Base-by-base conservation (phyloP, 2,329 filamentous ascomycete species). In the Hypoxylon sp. region DNA sequence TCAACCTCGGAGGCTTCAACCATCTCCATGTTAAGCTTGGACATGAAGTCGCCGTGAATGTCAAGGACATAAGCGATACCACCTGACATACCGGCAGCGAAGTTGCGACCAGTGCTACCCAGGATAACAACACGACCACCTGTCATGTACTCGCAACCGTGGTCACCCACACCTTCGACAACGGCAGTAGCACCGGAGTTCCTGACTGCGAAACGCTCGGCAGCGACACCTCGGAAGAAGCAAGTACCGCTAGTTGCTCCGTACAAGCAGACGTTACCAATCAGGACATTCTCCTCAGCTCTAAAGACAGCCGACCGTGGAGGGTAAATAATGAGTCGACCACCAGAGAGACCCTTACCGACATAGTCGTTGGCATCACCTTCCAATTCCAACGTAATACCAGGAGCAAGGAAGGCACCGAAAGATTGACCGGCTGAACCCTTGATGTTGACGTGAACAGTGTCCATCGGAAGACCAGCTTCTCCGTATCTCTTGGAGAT, bases 131-230 rank as follows among this genome's bases (percentile, higher is more conserved):
- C 86, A 77, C 94, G 93, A 78, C 95, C 95, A 79, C 95, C 95
- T 76, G 95, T 98, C 95, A 98, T 98, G 87, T 98, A 98, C 86
- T 98, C 95, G 79, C 94, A 98, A 69, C 93, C 93, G 79, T 98
- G 95, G 80, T 98, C 95, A 85, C 95, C 95, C 72, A 97, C 89
- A 82, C 95, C 95, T 82, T 98, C 95, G 69, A 98, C 94, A 71
- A 98, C 93, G n/a, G 95, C 94, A 28, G 91, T 97, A 55, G 93
- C 95, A 82, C 95, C 95, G 1, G 95, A 98, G 85, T 98, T 98
- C 74, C 95, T 92, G 72, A 98, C 95, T 68, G 94, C 94, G 80
- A 98, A 98, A 76, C 95, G 93, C 85, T 98, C 95, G 45, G 95
- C 95, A 76, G 95, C 95, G 69, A 97, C 90, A 87, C 95, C 95